These are phyloP conservation scores for Fistulina hepatica DNA, from an alignment of 1,284 basidiomycete genomes.

Conservation along the genomic window DNA sequence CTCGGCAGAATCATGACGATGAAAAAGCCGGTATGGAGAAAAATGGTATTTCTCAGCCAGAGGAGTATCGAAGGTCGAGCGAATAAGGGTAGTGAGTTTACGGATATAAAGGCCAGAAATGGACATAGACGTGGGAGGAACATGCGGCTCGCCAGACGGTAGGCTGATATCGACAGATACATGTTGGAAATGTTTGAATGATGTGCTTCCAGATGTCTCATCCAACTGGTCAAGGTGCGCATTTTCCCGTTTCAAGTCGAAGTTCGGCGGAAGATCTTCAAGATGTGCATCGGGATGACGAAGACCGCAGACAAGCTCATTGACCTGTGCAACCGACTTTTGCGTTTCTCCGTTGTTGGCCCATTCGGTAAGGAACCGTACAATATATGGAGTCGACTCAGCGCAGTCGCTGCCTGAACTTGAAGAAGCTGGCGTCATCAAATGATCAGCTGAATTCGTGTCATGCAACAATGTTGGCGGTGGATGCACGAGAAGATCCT, in stretches of 20 bases:
- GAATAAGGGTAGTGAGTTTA: conserved; percentile 14
- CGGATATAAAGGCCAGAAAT: not conserved
- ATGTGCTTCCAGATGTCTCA: too few species aligned
- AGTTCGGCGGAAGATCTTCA: too few species aligned
- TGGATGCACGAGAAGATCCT: conserved; percentile 4
- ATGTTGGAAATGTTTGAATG: too few species aligned
- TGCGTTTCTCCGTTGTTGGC: conserved; percentile 8
- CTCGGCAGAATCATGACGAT: not conserved
- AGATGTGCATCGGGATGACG: too few species aligned
- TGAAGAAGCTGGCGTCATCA: conserved; percentile 3
- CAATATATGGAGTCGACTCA: too few species aligned
- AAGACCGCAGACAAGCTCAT: conserved; percentile 12
- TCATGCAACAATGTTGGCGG: too few species aligned
- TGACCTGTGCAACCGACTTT: conserved; percentile 15
- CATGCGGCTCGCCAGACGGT: not conserved
- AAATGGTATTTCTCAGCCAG: conserved; percentile 17
- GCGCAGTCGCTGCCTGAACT: too few species aligned
- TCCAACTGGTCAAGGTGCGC: too few species aligned
- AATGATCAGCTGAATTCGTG: not conserved
- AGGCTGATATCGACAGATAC: not conserved
- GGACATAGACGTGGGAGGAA: not conserved
- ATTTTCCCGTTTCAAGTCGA: too few species aligned
- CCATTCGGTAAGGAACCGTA: conserved; percentile 18
- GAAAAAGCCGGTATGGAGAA: conserved; percentile 18
- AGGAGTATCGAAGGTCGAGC: conserved; percentile 15